Base-by-base conservation (phyloP, 225 moss, liverwort and hornwort genomes). In the Sphagnum contortum region DNA sequence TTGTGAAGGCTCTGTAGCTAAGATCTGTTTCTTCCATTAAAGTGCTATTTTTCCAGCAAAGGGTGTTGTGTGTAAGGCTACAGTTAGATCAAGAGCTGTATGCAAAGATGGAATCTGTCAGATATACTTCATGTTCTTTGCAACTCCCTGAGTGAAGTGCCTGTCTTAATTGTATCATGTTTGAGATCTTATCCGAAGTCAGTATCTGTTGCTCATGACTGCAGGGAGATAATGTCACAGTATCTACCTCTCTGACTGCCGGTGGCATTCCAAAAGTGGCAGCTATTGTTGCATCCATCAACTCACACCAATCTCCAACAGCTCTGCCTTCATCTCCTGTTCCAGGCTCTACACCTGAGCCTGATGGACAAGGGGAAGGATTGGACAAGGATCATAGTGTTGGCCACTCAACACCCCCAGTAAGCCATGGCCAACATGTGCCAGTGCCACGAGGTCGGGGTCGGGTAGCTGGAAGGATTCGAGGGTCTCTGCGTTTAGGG, bases 381-480 rank as follows among this genome's bases (percentile, higher is more conserved):
- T 64, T 81, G 62, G 82, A 82, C 61, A 68, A 69, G 69, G 64
- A n/a, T 14, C 76, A 66, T 44, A 64, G 14, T 8, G 66, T 47
- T 68, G 73, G 47, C 55, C 75, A 76, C 58, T 60, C 83, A 55
- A 67, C 76, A 57, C 86, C 69, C 55, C 50, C 70, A 49, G 76
- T 66, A 69, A 68, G 63, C 45, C 78, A 81, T 54, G 85, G 79
- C 67, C 83, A 88, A 62, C 81, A 89, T 73, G 80, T 83, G 59
- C 70, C 79, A 65, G 81, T 81, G 62, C 84, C 85, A 55, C 74
- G 82, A 66, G 90, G 88, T 4, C 83, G 80, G 58, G 91, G 89
- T 58, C 79, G 81, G 53, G 75, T 78, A 48, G 67, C 73, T 45
- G 76, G 70, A 65, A 91, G 79, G 80, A 51, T 69, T 50, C 85